Evolutionary conservation across 1,284 basidiomycete genomes (phyloP), one percentile per base, ranked within the genome.

Genomic region (Boletus semigastroideus): DNA sequence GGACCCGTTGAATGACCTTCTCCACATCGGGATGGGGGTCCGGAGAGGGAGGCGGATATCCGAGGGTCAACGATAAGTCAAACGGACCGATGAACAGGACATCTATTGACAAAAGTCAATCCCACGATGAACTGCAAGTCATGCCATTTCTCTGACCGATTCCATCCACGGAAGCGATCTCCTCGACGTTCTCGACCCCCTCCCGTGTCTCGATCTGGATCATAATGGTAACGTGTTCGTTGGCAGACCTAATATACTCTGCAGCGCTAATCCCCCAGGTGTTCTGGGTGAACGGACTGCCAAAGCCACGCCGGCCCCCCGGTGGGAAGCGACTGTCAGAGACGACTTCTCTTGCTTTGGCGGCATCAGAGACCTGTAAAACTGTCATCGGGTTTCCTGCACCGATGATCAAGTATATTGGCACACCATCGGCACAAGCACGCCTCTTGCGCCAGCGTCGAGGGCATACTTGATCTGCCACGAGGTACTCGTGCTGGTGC

Each of bases 391-490:
- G 47, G 34, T 17, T 44, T 38, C 9, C 10, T 4, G 10, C 14
- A 20, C 12, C 28, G 6, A 19, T 10, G 14, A 9, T 4, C 22
- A 14, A 9, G n/a, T 7, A 37, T 11, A 37, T 10, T 17, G 20
- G 20, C 19, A 39, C 14, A 39, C 20, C 80, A 87, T 82, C 4
- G 85, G 85, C 0, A 86, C 80, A 37, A 87, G 64, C 11, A 86
- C 68, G 3, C 85, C 84, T 34, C 74, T 71, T 16, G 83, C 84
- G 10, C 84, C 83, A 0, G 79, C 79, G 62, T 86, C 84, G 33
- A 86, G 74, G 2, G 78, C 83, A 53, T 82, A 74, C 68, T 87
- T 87, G 65, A 86, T 84, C 66, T 85, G 83, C 83, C 84, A 86
- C 48, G 73, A 73, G 1, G 78, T 78, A 53, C 82, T 77, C 1